Conservation (phyloP, 371 early-diverging fungal genomes). For the Parasitella parasitica region DNA sequence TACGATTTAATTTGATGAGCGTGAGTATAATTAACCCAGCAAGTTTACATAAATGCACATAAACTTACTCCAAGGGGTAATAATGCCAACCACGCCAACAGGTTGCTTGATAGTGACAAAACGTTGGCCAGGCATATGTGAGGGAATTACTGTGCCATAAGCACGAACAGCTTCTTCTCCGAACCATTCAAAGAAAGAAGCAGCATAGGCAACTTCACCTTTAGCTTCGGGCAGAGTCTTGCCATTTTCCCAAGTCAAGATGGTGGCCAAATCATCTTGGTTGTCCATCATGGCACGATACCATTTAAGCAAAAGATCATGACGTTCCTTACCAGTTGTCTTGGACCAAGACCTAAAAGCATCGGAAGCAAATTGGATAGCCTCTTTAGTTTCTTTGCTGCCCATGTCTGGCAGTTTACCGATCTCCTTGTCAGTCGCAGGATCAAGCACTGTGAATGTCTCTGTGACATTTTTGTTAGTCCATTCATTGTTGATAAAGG, state of each 20-base stretch:
- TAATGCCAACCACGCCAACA: constrained; percentile 81
- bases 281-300: constrained; percentile 67
- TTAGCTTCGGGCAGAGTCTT: constrained; percentile 58
- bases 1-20: constrained; percentile 12
- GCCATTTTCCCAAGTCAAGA: constrained; percentile 80
- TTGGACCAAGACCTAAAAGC: constrained; percentile 67
- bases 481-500: constrained; percentile 62
- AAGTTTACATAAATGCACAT: background rate
- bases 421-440: constrained; percentile 67
- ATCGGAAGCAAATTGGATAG: constrained; percentile 59
- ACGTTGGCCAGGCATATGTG: constrained; percentile 55
- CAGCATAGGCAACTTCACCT: constrained; percentile 82
- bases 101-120: constrained; percentile 79
- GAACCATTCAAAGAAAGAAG: constrained; percentile 84
- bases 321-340: constrained; percentile 64
- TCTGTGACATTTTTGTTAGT: constrained; percentile 35
- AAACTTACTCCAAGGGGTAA: constrained; percentile 90
- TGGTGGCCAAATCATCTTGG: constrained; percentile 72
- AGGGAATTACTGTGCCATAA: constrained; percentile 82
- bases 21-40: too few relatives aligned
- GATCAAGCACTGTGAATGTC: constrained; percentile 61
- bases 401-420: constrained; percentile 70
- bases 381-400: constrained; percentile 56
- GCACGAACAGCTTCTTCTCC: constrained; percentile 81
- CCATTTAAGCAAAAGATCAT: constrained; percentile 68